Percentiles rank a stretch among this genome's conserved stretches.
Evolutionary conservation across 345 rosid genomes (phyloP).

Genomic region (Ailanthus altissimus): DNA sequence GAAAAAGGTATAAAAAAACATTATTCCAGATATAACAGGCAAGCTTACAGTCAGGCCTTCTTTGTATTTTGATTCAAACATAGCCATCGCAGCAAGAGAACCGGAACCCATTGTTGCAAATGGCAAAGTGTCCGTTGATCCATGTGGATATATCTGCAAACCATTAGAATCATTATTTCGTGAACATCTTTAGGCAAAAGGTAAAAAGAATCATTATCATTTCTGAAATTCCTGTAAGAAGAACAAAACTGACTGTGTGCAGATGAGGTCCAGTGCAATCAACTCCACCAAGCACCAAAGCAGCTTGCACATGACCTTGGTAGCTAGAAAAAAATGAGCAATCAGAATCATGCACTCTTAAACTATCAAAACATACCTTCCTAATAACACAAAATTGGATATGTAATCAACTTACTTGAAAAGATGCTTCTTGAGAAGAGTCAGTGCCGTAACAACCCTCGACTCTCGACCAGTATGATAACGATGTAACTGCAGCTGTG

Average conservation of each 20-base stretch:
- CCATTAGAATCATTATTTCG: constrained; percentile 16
- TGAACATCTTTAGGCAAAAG: background rate
- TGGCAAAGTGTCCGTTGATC: constrained; percentile 84
- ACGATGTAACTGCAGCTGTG: constrained; percentile 77
- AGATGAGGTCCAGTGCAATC: constrained; percentile 82
- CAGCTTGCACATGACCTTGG: constrained; percentile 78
- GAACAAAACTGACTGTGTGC: constrained; percentile 61
- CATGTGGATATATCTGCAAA: constrained; percentile 79
- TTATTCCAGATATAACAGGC: background rate
- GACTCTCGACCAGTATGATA: constrained; percentile 81
- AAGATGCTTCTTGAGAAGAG: constrained; percentile 80
- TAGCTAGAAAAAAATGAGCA: constrained; percentile 45
- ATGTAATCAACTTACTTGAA: constrained; percentile 48
- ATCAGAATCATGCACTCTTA: constrained; percentile 24
- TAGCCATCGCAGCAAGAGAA: constrained; percentile 85
- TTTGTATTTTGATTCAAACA: constrained; percentile 75
- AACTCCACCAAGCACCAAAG: constrained; percentile 90
- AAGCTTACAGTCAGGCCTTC: constrained; percentile 78
- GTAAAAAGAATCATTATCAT: background rate
- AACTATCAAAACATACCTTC: constrained; percentile 6
- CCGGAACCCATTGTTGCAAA: constrained; percentile 94
- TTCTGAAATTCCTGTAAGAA: background rate
- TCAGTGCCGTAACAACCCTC: constrained; percentile 74
- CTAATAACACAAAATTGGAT: constrained; percentile 2
- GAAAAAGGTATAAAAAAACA: background rate